Evolutionary conservation across 257 asterid genomes (phyloP), one percentile per base, ranked within the genome.

Genomic region (Primulina eburnea): DNA sequence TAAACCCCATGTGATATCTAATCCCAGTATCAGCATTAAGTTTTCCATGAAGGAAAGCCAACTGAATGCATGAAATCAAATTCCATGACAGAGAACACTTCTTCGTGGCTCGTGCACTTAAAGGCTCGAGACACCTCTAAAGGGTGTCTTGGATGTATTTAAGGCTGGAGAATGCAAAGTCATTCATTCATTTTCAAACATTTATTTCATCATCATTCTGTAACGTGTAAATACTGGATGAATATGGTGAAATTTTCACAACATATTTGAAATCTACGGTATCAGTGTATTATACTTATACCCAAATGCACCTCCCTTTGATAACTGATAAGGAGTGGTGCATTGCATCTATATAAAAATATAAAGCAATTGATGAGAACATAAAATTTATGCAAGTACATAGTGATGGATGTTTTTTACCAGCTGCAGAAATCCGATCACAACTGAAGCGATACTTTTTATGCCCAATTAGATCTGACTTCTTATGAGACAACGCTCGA

Each of bases 401-500:
- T 16, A 50, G 7, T 4, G 57, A 50, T 16, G 40, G 60, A 57
- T 14, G 60, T 66, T 40, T 56, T 89, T 77, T 80, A 91, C 97
- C 96, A 74, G 79, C 47, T 68, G 77, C 75, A 18, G 83, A 72
- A 70, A 68, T 71, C 58, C 85, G 86, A 72, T 85, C 76, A 68
- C 92, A 91, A 64, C 73, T 78, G 59, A 50, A 71, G 37, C 92
- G 97, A 34, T 79, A 84, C 83, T 78, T 91, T 68, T 80, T 89
- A 65, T 70, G 77, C 59, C 76, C 84, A 30, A 76, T 50, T 50
- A 55, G 76, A 73, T 91, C 99, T 69, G 82, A 76, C 78, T 85
- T 90, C 82, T 87, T 91, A 73, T 92, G 95, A 79, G 92, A 79
- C 87, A 79, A 89, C 6, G 81, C 77, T 32, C 84, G 88, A 75